Evolutionary conservation across 83 land plant species (phyloP).

Genomic region (Thuja plicata): DNA sequence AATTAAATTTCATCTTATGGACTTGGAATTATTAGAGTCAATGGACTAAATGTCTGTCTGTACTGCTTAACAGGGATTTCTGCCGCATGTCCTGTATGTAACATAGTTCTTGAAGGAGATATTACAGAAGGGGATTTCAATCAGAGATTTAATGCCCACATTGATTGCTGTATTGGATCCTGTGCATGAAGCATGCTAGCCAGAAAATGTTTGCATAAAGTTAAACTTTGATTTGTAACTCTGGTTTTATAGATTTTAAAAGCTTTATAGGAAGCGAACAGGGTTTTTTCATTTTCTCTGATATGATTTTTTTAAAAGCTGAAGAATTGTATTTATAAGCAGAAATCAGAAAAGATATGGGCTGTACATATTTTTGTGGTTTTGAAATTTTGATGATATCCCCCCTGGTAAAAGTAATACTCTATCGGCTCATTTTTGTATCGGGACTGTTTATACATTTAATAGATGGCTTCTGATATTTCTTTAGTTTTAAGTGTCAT

Average conservation of each 20-base stretch:
- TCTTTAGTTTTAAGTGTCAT: not conserved
- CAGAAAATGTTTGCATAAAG: not conserved
- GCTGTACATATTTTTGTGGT: not conserved
- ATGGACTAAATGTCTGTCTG: not conserved
- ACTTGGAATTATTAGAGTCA: not conserved
- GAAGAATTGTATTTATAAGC: not conserved
- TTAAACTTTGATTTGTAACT: not conserved
- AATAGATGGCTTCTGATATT: not conserved
- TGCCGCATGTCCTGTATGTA: constrained; percentile 8
- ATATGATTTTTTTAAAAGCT: not conserved
- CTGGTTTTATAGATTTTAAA: not conserved
- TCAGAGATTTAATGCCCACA: constrained; percentile 6
- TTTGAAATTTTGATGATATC: not conserved
- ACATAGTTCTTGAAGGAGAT: constrained; percentile 13
- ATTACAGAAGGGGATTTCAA: constrained; percentile 7
- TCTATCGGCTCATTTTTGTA: not conserved
- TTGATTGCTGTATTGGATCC: constrained; percentile 6
- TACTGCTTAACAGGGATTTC: constrained; percentile 1
- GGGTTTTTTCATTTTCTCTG: not conserved
- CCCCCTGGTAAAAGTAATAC: not conserved
- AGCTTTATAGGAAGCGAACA: not conserved
- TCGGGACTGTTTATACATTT: not conserved
- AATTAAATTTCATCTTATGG: not conserved
- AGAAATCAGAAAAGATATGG: not conserved
- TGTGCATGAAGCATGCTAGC: not conserved